These are phyloP conservation scores for Fomitiporia mediterranea DNA, from an alignment of 1,284 basidiomycete species.

Conservation along the genomic window DNA sequence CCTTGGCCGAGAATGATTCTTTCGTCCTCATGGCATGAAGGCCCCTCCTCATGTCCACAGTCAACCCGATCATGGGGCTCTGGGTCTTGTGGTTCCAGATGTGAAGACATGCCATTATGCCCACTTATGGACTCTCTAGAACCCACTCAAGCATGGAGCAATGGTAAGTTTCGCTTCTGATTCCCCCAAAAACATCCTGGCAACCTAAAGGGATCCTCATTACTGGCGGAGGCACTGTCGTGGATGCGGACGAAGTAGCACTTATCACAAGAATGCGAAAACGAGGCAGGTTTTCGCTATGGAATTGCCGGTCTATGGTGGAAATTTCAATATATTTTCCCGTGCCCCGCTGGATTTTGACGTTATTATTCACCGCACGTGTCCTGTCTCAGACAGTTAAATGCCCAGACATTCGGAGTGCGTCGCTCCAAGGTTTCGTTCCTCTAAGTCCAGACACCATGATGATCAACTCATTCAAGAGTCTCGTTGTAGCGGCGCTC, in stretches of 20 bases:
- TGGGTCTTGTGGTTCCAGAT: no score
- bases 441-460: neutral
- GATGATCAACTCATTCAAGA: slow-evolving; percentile 1
- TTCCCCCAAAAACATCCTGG: no score
- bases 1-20: neutral
- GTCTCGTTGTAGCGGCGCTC: slow-evolving; percentile 10
- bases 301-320: neutral
- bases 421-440: no score
- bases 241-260: neutral
- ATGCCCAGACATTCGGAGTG: neutral
- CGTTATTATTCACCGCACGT: no score
- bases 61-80: neutral
- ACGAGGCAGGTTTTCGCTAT: neutral
- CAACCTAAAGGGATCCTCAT: neutral
- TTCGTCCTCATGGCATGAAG: slow-evolving; percentile 10
- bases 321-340: neutral
- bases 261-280: neutral
- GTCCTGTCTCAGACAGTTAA: slow-evolving; percentile 3
- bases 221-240: neutral
- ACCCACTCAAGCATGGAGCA: no score
- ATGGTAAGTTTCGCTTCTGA: no score
- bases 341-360: neutral
- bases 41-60: neutral
- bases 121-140: no score
- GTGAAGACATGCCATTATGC: no score